These are phyloP conservation scores for Moesziomyces sp. DNA, from an alignment of 1,284 basidiomycete genomes.

Conservation along the genomic window DNA sequence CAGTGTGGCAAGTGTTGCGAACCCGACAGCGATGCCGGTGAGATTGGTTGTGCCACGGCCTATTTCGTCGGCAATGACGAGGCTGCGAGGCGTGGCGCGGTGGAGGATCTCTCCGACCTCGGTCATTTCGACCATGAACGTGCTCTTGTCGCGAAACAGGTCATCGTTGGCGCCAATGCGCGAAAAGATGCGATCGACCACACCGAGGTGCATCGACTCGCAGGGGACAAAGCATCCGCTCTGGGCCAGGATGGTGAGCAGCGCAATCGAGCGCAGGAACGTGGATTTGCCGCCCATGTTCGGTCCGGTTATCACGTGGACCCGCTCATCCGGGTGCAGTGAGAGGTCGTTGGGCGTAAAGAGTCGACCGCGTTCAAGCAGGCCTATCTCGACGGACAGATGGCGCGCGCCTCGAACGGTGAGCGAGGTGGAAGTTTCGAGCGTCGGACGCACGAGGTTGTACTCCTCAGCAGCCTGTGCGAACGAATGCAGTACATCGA, in stretches of 20 bases:
- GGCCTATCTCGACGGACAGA: conserved; percentile 89
- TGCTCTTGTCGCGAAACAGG: conserved; percentile 88
- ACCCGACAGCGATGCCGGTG: conserved; percentile 92
- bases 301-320: conserved; percentile 89
- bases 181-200: conserved; percentile 91
- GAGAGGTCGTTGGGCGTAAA: conserved; percentile 77
- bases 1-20: conserved; percentile 86
- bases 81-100: conserved; percentile 71
- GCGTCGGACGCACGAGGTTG: conserved; percentile 78
- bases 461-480: conserved; percentile 84
- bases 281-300: conserved; percentile 97
- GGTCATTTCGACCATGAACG: conserved; percentile 79
- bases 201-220: conserved; percentile 78
- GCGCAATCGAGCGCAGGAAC: conserved; percentile 86
- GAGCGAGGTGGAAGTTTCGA: conserved; percentile 73
- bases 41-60: conserved; percentile 91
- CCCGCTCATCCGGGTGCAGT: conserved; percentile 1
- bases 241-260: conserved; percentile 91
- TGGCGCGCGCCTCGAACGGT: conserved; percentile 84
- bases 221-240: conserved; percentile 93
- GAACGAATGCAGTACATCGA: conserved; percentile 86
- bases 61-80: conserved; percentile 75
- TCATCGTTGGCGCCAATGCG: conserved; percentile 97
- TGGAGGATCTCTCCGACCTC: conserved; percentile 73
- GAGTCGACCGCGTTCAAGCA: conserved; percentile 72